These are phyloP conservation scores for Kwoniella bestiolae DNA, from an alignment of 768 basidiomycete species.

Conservation along the genomic window DNA sequence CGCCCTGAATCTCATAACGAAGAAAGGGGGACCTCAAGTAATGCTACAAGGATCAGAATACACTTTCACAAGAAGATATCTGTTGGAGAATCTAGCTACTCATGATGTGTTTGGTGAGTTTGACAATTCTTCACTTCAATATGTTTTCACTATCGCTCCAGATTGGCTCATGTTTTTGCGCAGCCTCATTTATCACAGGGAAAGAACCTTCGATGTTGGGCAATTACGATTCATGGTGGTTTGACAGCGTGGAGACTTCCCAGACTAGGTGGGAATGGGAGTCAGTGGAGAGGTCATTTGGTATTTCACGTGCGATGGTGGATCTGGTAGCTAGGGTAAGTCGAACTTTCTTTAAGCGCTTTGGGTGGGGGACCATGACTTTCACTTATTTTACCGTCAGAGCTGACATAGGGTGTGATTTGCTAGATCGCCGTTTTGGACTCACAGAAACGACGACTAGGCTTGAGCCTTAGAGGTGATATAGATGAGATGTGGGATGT, in stretches of 20 bases:
- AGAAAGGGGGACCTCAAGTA: slow-evolving; percentile 43
- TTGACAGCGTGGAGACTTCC: slow-evolving; percentile 44
- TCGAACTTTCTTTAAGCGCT: too few relatives aligned
- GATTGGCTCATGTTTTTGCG: too few relatives aligned
- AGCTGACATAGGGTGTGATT: too few relatives aligned
- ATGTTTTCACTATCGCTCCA: too few relatives aligned
- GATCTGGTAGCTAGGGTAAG: slow-evolving; percentile 40
- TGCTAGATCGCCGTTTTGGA: slow-evolving; percentile 34
- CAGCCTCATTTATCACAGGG: slow-evolving; percentile 46
- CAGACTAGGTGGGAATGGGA: slow-evolving; percentile 48
- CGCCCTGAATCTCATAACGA: slow-evolving; percentile 40
- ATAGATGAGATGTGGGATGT: slow-evolving; percentile 36
- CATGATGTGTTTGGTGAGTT: slow-evolving; percentile 47
- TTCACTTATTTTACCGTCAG: too few relatives aligned
- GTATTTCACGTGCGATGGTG: slow-evolving; percentile 39
- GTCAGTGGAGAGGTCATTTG: slow-evolving; percentile 39
- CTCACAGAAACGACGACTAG: slow-evolving; percentile 38
- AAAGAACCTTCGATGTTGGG: slow-evolving; percentile 45
- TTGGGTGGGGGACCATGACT: too few relatives aligned
- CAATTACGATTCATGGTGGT: slow-evolving; percentile 47
- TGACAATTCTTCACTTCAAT: too few relatives aligned
- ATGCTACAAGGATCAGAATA: slow-evolving; percentile 33
- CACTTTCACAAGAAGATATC: slow-evolving; percentile 43
- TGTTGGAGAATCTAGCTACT: slow-evolving; percentile 43
- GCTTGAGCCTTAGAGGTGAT: slow-evolving; percentile 22